These are phyloP conservation scores for Debaryomyces fabryi DNA, from an alignment of 1,139 yeast species.

Conservation along the genomic window DNA sequence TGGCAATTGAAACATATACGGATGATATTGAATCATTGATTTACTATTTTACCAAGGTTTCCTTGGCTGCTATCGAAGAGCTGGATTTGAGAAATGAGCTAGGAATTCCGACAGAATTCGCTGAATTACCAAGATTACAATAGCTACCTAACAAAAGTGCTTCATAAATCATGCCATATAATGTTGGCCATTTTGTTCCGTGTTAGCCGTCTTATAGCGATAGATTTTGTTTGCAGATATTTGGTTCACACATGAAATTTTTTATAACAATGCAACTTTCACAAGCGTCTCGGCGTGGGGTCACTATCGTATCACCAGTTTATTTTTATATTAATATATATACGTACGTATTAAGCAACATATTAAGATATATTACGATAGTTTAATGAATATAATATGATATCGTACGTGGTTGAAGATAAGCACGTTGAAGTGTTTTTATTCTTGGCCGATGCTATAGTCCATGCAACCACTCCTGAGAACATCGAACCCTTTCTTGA, in stretches of 20 bases:
- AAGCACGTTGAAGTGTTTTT: slow-evolving; percentile 31
- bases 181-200: neutral
- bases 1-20: slow-evolving; percentile 17
- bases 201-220: neutral
- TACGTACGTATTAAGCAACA: neutral
- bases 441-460: slow-evolving; percentile 38
- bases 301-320: neutral
- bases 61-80: slow-evolving; percentile 11
- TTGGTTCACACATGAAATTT: neutral
- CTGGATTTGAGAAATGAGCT: slow-evolving; percentile 16
- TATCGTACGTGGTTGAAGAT: slow-evolving; percentile 20
- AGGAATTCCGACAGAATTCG: slow-evolving; percentile 19
- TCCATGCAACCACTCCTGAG: slow-evolving; percentile 38
- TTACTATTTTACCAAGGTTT: slow-evolving; percentile 15
- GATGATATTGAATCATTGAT: slow-evolving; percentile 18
- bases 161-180: neutral
- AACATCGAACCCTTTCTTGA: slow-evolving; percentile 30
- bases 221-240: neutral
- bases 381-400: neutral
- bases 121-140: slow-evolving; percentile 11
- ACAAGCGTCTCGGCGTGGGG: neutral
- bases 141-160: neutral
- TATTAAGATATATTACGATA: neutral
- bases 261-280: neutral
- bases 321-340: neutral